Percentiles rank a stretch among this genome's conserved stretches.
phyloP scores from a whole-genome alignment of 441 rosid species.

The Monsonia emarginata region DNA sequence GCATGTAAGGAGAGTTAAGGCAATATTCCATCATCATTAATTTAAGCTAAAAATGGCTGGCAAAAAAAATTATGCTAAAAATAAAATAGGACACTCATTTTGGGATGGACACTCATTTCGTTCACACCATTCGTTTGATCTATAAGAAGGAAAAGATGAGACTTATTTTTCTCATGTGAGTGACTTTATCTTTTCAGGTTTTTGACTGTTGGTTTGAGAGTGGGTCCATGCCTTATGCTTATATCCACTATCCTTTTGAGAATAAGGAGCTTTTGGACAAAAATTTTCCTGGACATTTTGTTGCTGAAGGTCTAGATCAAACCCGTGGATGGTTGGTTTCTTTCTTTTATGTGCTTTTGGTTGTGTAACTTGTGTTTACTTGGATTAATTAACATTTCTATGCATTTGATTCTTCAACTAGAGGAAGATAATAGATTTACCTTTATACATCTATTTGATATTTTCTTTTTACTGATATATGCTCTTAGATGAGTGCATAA shows the following conservation, averaged over 20 bases:
- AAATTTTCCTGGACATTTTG: slow-evolving; percentile 93
- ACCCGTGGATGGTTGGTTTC: slow-evolving; percentile 94
- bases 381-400: not conserved
- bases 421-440: no score
- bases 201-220: slow-evolving; percentile 99
- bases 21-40: no score
- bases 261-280: slow-evolving; percentile 76
- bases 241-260: slow-evolving; percentile 93
- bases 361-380: not conserved
- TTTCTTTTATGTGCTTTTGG: slow-evolving; percentile 7
- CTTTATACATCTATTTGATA: not conserved
- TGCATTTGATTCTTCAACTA: not conserved
- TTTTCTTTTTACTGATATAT: not conserved
- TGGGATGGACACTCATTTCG: no score
- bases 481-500: not conserved
- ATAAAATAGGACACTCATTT: no score
- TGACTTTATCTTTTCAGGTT: slow-evolving; percentile 44
- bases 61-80: no score
- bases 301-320: slow-evolving; percentile 98
- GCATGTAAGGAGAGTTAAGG: no score
- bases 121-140: no score
- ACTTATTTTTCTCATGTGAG: slow-evolving; percentile 4
- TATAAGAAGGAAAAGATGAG: no score
- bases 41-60: no score
- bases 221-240: slow-evolving; percentile 99